phyloP scores from a whole-genome alignment of 331 rosid species.

The Quercus phellos region DNA sequence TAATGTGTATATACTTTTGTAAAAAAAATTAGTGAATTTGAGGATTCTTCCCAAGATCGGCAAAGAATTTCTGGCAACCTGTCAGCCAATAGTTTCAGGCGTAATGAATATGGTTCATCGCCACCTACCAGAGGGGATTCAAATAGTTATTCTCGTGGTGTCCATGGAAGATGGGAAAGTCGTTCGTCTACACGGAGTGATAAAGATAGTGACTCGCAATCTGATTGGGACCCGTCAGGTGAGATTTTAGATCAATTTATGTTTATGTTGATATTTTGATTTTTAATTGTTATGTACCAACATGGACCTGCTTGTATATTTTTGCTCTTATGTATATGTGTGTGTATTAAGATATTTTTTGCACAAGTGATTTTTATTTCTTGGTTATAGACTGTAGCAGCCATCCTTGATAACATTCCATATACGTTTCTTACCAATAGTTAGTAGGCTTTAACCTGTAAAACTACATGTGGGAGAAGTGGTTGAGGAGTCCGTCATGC shows the following conservation, averaged over 20 bases:
- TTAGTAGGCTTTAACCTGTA: neutral
- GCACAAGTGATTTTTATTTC: neutral
- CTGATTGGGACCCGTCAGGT: conserved; percentile 79
- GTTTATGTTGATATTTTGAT: neutral
- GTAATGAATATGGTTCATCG: conserved; percentile 66
- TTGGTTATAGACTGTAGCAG: neutral
- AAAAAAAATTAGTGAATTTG: conserved; percentile 58
- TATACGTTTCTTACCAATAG: neutral
- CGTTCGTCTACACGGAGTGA: conserved; percentile 73
- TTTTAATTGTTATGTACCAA: neutral
- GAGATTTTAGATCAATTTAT: conserved; percentile 19
- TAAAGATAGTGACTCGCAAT: conserved; percentile 72
- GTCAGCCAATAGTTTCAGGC: conserved; percentile 56
- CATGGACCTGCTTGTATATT: neutral
- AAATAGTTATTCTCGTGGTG: conserved; percentile 55
- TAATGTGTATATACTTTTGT: neutral
- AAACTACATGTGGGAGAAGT: neutral
- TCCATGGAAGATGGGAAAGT: conserved; percentile 81
- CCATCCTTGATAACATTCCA: neutral
- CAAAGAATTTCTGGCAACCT: conserved; percentile 65
- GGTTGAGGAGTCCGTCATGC: neutral
- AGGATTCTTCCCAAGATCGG: conserved; percentile 61
- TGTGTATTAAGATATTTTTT: neutral
- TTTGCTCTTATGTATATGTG: neutral
- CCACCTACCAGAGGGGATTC: conserved; percentile 79